These are phyloP conservation scores for Starmerella apicola DNA, from an alignment of 805 yeast species.

Conservation along the genomic window DNA sequence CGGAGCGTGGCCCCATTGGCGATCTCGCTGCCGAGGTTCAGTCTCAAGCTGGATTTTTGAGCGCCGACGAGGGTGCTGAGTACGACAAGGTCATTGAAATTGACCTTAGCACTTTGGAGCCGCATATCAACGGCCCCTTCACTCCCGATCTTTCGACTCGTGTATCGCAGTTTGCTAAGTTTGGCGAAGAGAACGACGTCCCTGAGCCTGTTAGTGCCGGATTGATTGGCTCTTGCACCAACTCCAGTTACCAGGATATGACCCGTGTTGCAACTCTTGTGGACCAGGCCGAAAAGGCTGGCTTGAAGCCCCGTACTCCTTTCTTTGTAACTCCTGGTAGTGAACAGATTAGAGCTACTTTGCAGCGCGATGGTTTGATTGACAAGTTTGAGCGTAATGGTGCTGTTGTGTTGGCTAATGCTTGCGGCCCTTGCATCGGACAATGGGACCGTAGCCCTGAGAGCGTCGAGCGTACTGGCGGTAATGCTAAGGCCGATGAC, in stretches of 20 bases:
- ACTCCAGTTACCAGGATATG: slow-evolving; percentile 98
- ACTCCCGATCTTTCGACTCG: slow-evolving; percentile 97
- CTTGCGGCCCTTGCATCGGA: slow-evolving; percentile 99
- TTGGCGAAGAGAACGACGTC: slow-evolving; percentile 66
- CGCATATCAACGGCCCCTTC: slow-evolving; percentile 94
- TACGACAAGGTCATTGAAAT: slow-evolving; percentile 90
- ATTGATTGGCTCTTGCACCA: slow-evolving; percentile 94
- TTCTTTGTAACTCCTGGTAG: slow-evolving; percentile 97
- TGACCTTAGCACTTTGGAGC: slow-evolving; percentile 76
- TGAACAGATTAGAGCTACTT: slow-evolving; percentile 94
- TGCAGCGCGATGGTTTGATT: slow-evolving; percentile 86
- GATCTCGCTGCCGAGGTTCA: slow-evolving; percentile 59
- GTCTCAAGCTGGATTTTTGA: slow-evolving; percentile 44
- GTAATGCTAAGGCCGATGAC: slow-evolving; percentile 31
- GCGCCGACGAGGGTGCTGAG: slow-evolving; percentile 78
- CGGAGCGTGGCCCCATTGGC: slow-evolving; percentile 74
- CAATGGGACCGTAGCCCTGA: slow-evolving; percentile 80
- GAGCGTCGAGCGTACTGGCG: slow-evolving; percentile 39
- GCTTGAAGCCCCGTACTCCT: slow-evolving; percentile 80
- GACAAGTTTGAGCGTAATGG: slow-evolving; percentile 74
- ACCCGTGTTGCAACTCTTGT: slow-evolving; percentile 87
- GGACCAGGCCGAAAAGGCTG: slow-evolving; percentile 72
- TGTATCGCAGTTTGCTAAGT: slow-evolving; percentile 63
- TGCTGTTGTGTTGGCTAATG: slow-evolving; percentile 87
- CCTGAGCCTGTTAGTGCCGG: slow-evolving; percentile 82